phyloP scores from a whole-genome alignment of 2,329 filamentous ascomycete genomes.

The Alternaria solani region DNA sequence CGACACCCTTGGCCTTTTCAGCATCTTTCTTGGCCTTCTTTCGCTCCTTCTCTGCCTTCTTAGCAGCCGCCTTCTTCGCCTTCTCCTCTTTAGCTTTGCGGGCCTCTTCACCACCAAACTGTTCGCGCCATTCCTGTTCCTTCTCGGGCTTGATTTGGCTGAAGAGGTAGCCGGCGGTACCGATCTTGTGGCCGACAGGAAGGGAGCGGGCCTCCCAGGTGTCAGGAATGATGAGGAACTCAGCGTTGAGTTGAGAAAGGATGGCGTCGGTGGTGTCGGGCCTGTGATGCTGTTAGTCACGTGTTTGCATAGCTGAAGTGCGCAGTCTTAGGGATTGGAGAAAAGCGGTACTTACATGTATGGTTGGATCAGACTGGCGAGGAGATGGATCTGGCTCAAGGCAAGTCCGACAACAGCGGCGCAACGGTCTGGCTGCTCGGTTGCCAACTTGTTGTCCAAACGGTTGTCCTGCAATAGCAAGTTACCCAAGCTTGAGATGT shows the following conservation, averaged over 20 bases:
- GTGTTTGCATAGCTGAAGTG: neutral
- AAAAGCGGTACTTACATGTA: constrained; percentile 67
- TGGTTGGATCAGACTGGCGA: constrained; percentile 79
- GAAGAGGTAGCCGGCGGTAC: constrained; percentile 82
- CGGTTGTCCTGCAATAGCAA: constrained; percentile 65
- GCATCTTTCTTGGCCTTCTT: constrained; percentile 67
- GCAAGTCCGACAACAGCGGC: constrained; percentile 77
- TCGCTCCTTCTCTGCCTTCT: constrained; percentile 70
- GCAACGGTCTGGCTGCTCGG: constrained; percentile 65
- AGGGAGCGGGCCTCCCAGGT: constrained; percentile 49
- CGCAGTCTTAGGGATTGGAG: neutral
- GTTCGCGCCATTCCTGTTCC: constrained; percentile 81
- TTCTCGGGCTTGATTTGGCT: constrained; percentile 83
- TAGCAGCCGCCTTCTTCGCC: constrained; percentile 63
- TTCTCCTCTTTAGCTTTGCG: constrained; percentile 76
- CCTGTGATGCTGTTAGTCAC: constrained; percentile 28
- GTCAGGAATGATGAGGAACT: constrained; percentile 66
- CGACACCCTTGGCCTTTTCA: constrained; percentile 78
- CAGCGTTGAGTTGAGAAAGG: constrained; percentile 73
- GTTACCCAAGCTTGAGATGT: constrained; percentile 70
- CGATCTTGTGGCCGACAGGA: constrained; percentile 77
- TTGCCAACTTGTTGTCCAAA: constrained; percentile 69
- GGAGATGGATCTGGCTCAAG: constrained; percentile 82
- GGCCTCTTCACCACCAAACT: constrained; percentile 72
- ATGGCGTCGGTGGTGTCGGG: constrained; percentile 68